Conservation (phyloP, 352 stramenopile species). For the Phytophthora brassicae region DNA sequence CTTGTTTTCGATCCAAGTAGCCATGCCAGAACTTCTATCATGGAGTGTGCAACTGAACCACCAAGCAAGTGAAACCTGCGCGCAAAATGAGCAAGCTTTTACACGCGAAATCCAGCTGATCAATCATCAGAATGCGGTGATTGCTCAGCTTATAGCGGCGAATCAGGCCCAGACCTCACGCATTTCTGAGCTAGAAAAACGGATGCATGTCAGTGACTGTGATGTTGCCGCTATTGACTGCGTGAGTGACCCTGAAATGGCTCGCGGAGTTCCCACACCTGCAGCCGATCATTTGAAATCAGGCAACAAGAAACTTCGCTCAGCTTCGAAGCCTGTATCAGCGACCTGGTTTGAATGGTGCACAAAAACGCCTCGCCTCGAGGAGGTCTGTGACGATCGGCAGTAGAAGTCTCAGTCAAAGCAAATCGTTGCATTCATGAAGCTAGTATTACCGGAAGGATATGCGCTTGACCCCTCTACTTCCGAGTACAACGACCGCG, state of each 20-base stretch:
- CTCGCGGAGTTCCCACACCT: background rate
- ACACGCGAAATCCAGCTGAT: background rate
- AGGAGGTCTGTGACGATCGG: conserved; percentile 1
- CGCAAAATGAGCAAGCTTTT: background rate
- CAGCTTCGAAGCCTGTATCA: background rate
- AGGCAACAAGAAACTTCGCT: background rate
- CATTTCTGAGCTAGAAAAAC: background rate
- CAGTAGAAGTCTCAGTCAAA: conserved; percentile 21
- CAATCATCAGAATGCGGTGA: background rate
- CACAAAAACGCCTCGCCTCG: conserved; percentile 19
- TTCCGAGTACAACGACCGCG: background rate
- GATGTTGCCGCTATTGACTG: too few species aligned
- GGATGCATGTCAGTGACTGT: background rate
- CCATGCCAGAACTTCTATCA: background rate
- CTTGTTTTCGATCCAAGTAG: background rate
- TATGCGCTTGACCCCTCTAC: conserved; percentile 11
- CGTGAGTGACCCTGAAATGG: background rate
- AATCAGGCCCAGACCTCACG: background rate
- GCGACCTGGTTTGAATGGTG: conserved; percentile 29
- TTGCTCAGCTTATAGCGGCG: background rate
- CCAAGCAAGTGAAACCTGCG: background rate
- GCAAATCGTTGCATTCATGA: conserved; percentile 33
- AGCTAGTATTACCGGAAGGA: conserved; percentile 24
- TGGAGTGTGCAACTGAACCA: conserved; percentile 4
- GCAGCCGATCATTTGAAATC: background rate